phyloP scores from a whole-genome alignment of 2,329 filamentous ascomycete genomes.

The Arachnomyces sp. region DNA sequence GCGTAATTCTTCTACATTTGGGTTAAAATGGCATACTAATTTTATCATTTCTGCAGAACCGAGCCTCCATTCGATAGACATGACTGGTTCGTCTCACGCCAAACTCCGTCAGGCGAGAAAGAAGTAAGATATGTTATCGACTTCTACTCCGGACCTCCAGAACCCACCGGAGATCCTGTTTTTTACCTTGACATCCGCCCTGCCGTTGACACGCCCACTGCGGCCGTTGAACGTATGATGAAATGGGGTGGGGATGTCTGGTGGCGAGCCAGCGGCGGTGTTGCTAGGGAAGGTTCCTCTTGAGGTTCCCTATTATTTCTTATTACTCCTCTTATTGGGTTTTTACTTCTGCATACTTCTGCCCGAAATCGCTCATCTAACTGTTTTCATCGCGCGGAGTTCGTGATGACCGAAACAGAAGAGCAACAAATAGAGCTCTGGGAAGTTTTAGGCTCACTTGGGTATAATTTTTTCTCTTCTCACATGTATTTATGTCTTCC shows the following conservation, averaged over 20 bases:
- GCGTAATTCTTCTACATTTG: slow-evolving; percentile 27
- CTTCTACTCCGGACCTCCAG: slow-evolving; percentile 80
- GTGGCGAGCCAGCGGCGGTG: slow-evolving; percentile 78
- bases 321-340: background rate
- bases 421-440: too few relatives aligned
- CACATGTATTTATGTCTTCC: too few relatives aligned
- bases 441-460: too few relatives aligned
- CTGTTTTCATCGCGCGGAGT: too few relatives aligned
- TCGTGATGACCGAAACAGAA: too few relatives aligned
- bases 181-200: slow-evolving; percentile 94
- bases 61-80: slow-evolving; percentile 92
- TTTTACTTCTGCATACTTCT: too few relatives aligned
- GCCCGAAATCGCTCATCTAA: too few relatives aligned
- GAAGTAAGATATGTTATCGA: slow-evolving; percentile 94
- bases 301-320: too few relatives aligned
- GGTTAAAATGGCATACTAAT: slow-evolving; percentile 5
- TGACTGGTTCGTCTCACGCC: slow-evolving; percentile 87
- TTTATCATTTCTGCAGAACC: slow-evolving; percentile 46
- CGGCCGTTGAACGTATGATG: slow-evolving; percentile 72
- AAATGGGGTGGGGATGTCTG: slow-evolving; percentile 90
- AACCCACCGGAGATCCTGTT: slow-evolving; percentile 80
- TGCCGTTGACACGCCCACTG: slow-evolving; percentile 71
- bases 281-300: slow-evolving; percentile 40
- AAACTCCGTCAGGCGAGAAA: slow-evolving; percentile 57
- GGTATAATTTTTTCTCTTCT: too few relatives aligned